These are phyloP conservation scores for Globisporangium irregulare DNA, from an alignment of 352 stramenopile genomes.

Conservation along the genomic window DNA sequence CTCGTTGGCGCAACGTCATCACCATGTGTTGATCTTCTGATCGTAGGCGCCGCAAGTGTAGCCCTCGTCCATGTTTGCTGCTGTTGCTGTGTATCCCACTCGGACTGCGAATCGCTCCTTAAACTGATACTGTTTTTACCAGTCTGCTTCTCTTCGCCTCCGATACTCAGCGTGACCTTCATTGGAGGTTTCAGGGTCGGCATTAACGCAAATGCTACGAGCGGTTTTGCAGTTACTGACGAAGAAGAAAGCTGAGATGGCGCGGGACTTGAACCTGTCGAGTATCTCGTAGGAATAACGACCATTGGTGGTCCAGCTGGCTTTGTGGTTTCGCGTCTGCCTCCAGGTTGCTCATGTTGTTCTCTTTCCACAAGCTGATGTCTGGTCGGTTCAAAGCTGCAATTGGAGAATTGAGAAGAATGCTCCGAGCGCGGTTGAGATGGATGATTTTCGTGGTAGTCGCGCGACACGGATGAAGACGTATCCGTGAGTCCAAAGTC, in stretches of 20 bases:
- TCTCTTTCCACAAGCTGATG: neutral
- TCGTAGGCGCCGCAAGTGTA: neutral
- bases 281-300: neutral
- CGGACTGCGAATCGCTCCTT: neutral
- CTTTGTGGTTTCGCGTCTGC: neutral
- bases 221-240: neutral
- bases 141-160: neutral
- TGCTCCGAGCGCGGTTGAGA: neutral
- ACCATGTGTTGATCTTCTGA: neutral
- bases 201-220: neutral
- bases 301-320: neutral
- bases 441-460: neutral
- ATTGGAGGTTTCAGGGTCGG: slow-evolving; percentile 8
- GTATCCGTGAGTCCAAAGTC: neutral
- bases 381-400: neutral
- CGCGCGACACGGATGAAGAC: neutral
- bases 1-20: neutral
- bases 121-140: neutral
- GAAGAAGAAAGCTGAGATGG: neutral
- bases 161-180: slow-evolving; percentile 10
- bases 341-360: neutral
- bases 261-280: neutral
- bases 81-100: neutral
- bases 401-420: neutral
- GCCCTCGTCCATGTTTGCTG: neutral